Conservation (phyloP, 768 basidiomycete genomes). For the Xerocomellus amylosporus region DNA sequence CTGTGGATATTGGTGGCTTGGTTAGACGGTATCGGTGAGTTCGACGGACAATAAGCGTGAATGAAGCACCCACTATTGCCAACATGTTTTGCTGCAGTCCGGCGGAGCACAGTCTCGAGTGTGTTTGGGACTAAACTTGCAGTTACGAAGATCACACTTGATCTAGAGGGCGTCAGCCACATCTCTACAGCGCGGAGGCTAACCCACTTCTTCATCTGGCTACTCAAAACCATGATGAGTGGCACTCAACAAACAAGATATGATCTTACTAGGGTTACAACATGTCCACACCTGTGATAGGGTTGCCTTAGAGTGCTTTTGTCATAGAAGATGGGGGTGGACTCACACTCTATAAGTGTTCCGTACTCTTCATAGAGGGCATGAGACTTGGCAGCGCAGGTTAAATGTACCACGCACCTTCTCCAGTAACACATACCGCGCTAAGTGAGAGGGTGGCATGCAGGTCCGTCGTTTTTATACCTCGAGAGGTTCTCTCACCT, state of each 20-base stretch:
- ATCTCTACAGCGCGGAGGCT: not conserved
- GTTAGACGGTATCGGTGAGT: conserved; percentile 13
- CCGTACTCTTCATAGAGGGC: conserved; percentile 42
- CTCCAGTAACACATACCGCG: conserved; percentile 58
- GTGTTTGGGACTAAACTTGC: conserved; percentile 64
- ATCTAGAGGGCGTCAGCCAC: conserved; percentile 42
- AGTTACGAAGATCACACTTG: conserved; percentile 55
- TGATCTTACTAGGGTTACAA: conserved; percentile 43
- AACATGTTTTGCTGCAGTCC: conserved; percentile 54
- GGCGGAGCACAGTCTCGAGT: conserved; percentile 49
- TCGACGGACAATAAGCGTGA: not conserved
- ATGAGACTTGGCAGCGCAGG: conserved; percentile 18
- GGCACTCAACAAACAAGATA: not conserved
- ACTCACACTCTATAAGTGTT: conserved; percentile 53
- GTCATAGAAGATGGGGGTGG: not conserved
- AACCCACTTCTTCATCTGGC: conserved; percentile 58
- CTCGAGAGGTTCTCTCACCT: conserved; percentile 25
- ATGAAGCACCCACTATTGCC: conserved; percentile 60
- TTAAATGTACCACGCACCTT: conserved; percentile 40
- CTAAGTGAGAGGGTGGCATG: conserved; percentile 5
- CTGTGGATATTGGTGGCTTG: conserved; percentile 60
- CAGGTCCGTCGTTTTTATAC: conserved; percentile 28
- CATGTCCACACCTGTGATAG: conserved; percentile 51
- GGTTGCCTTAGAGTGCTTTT: conserved; percentile 2
- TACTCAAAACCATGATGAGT: conserved; percentile 24